Evolutionary conservation across 2,329 filamentous ascomycete species (phyloP).

Genomic region (Chrysoporthe puriensis): DNA sequence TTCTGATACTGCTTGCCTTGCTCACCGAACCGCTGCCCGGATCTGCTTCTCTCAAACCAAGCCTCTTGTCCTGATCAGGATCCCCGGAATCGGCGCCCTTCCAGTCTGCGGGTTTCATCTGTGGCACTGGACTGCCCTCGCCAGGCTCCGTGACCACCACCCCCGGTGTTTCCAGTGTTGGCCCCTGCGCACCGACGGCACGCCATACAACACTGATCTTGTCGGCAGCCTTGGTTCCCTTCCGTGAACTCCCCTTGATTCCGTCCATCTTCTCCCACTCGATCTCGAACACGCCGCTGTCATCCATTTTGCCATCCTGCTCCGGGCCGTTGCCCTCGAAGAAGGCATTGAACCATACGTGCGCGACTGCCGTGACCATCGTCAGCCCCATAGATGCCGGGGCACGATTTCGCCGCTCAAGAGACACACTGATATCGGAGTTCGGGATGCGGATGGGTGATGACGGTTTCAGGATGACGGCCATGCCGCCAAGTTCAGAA

Average conservation of each 20-base stretch:
- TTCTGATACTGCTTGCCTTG: slow-evolving; percentile 70
- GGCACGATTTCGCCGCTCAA: slow-evolving; percentile 83
- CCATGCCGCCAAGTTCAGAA: slow-evolving; percentile 64
- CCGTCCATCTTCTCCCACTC: slow-evolving; percentile 80
- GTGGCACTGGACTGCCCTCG: slow-evolving; percentile 68
- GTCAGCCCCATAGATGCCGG: slow-evolving; percentile 77
- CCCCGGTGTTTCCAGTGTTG: slow-evolving; percentile 34
- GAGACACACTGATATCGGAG: slow-evolving; percentile 87
- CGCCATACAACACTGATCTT: slow-evolving; percentile 86
- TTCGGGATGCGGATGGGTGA: slow-evolving; percentile 72
- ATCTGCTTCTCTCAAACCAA: slow-evolving; percentile 70
- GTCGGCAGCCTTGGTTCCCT: slow-evolving; percentile 82
- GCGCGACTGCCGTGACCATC: slow-evolving; percentile 90
- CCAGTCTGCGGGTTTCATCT: slow-evolving; percentile 76
- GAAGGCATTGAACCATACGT: slow-evolving; percentile 96
- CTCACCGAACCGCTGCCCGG: slow-evolving; percentile 70
- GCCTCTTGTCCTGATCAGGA: slow-evolving; percentile 59
- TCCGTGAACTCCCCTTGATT: slow-evolving; percentile 84
- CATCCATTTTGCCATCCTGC: slow-evolving; percentile 64
- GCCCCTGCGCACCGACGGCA: slow-evolving; percentile 38
- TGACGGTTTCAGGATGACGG: slow-evolving; percentile 76
- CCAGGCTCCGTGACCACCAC: slow-evolving; percentile 67
- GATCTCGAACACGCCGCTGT: slow-evolving; percentile 65
- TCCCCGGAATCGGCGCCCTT: slow-evolving; percentile 58
- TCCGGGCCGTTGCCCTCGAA: slow-evolving; percentile 85